phyloP scores from a whole-genome alignment of 1,139 yeast species.

The Pichiaceae sp. region DNA sequence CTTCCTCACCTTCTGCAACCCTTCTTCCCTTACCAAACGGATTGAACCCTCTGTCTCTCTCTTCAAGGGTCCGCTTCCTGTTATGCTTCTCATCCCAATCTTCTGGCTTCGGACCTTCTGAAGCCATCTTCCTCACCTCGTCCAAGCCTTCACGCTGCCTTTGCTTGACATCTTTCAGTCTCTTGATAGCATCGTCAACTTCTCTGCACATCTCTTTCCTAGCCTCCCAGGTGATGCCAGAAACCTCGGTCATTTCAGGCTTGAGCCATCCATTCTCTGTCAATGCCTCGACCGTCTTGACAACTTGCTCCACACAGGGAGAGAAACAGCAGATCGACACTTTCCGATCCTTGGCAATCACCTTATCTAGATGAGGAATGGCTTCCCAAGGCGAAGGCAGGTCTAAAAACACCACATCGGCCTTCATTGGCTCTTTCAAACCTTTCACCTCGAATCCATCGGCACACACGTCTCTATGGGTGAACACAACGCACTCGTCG shows the following conservation, averaged over 20 bases:
- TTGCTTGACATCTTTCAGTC: conserved; percentile 72
- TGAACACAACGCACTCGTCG: conserved; percentile 37
- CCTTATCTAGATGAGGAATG: conserved; percentile 61
- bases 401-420: conserved; percentile 77
- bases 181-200: conserved; percentile 70
- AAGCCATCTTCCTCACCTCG: conserved; percentile 8
- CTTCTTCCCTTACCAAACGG: conserved; percentile 86
- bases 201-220: conserved; percentile 82
- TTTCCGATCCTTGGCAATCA: conserved; percentile 43
- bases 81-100: conserved; percentile 16
- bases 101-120: conserved; percentile 22
- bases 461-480: conserved; percentile 89
- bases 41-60: conserved; percentile 55
- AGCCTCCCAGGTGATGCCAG: conserved; percentile 83
- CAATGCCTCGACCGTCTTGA: conserved; percentile 69
- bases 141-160: conserved; percentile 73
- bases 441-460: conserved; percentile 66
- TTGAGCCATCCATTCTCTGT: conserved; percentile 76
- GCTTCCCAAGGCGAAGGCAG: conserved; percentile 98
- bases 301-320: conserved; percentile 97
- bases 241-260: conserved; percentile 89
- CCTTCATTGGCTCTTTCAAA: conserved; percentile 34
- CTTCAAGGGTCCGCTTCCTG: conserved; percentile 9
- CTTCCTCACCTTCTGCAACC: conserved; percentile 78
- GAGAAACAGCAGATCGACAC: conserved; percentile 87